These are phyloP conservation scores for Nicotiana noctiflora DNA, from an alignment of 257 asterid species.

Conservation along the genomic window DNA sequence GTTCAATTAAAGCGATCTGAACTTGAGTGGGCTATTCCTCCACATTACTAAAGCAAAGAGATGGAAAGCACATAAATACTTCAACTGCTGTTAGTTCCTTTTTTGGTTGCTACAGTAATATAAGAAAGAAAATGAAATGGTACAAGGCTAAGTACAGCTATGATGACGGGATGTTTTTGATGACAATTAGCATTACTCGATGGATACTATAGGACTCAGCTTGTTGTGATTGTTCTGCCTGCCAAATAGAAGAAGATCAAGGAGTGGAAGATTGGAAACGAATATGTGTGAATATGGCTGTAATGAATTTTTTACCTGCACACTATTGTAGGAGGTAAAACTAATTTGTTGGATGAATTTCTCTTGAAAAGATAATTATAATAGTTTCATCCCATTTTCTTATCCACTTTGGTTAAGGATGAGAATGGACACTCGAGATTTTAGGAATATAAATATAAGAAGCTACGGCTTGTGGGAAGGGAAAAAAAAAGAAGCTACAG, in stretches of 20 bases:
- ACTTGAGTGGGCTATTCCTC: not conserved
- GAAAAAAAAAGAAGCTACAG: not conserved
- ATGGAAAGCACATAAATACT: not conserved
- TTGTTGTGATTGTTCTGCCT: not conserved
- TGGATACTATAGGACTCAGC: not conserved
- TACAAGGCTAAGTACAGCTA: not conserved
- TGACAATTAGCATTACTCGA: not conserved
- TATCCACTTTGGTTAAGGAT: not conserved
- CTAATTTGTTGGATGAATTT: not conserved
- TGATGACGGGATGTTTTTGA: not conserved
- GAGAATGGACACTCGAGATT: not conserved
- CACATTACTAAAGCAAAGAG: not conserved
- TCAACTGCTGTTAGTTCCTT: not conserved
- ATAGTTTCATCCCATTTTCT: not conserved
- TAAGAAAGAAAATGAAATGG: not conserved
- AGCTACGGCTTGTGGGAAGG: not conserved
- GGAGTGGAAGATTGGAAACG: not conserved
- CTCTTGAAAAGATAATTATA: not conserved
- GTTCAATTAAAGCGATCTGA: not conserved
- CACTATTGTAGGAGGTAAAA: not conserved
- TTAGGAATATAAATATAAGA: not conserved
- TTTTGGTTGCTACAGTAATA: not conserved
- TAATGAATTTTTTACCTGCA: not conserved
- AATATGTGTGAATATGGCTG: not conserved
- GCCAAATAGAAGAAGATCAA: not conserved